These are phyloP conservation scores for Trypethelium eluteriae DNA, from an alignment of 495 filamentous ascomycete species.

Conservation along the genomic window DNA sequence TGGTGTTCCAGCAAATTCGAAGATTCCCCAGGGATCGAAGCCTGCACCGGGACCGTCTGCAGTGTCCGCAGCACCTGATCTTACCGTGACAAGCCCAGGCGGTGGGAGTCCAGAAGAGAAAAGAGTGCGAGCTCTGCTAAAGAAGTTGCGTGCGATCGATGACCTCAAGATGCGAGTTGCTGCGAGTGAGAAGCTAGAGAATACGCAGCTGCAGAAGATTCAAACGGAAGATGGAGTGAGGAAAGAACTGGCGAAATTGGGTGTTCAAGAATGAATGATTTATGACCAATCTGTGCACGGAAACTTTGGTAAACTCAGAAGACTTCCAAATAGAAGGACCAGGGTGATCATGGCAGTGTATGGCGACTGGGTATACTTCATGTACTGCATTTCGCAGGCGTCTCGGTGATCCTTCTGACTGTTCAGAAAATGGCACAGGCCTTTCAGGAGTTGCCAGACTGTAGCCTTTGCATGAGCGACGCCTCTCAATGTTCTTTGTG, in stretches of 20 bases:
- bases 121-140: conserved; percentile 82
- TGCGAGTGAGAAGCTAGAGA: conserved; percentile 89
- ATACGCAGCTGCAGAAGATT: conserved; percentile 98
- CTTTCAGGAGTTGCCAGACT: neutral
- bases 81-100: conserved; percentile 43
- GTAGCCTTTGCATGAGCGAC: neutral
- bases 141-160: conserved; percentile 96
- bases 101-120: conserved; percentile 58
- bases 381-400: conserved; percentile 2
- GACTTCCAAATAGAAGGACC: neutral
- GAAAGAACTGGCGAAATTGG: conserved; percentile 66
- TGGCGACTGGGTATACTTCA: neutral
- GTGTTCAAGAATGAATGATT: conserved; percentile 41
- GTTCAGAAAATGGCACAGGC: neutral
- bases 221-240: conserved; percentile 73
- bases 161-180: conserved; percentile 94
- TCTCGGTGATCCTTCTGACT: neutral
- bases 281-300: neutral
- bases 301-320: neutral
- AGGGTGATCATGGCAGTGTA: neutral
- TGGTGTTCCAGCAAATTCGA: neutral
- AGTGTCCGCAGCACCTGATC: conserved; percentile 33
- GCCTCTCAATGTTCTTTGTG: neutral
- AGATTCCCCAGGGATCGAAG: conserved; percentile 14
- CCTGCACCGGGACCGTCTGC: conserved; percentile 17